A percentile compares a stretch with the other conserved stretches of the same genome.
phyloP scores from a whole-genome alignment of 129 eudicot genomes.

The Flaveria linearis region DNA sequence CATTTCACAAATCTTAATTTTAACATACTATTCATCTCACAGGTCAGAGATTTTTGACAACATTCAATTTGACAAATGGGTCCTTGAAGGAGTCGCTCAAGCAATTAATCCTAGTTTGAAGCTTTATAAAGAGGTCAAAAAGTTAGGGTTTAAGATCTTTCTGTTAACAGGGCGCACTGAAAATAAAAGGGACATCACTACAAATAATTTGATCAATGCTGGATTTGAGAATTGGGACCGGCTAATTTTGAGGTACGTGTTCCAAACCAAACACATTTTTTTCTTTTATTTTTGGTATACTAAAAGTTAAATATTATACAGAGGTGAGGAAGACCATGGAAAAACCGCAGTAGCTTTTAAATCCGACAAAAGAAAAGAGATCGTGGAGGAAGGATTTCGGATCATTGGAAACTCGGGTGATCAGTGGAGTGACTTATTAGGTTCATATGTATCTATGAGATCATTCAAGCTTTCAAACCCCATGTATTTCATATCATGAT shows the following conservation, averaged over 20 bases:
- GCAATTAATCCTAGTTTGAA: conserved; percentile 62
- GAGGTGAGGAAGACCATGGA: conserved; percentile 65
- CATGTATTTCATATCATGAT: conserved; percentile 72
- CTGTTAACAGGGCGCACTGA: conserved; percentile 80
- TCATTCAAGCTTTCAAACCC: conserved; percentile 93
- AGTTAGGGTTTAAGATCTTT: conserved; percentile 63
- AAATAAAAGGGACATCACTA: conserved; percentile 51
- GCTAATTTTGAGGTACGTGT: conserved; percentile 69
- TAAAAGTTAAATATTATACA: conserved; percentile 17
- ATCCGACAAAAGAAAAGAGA: conserved; percentile 72
- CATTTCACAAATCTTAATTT: background rate
- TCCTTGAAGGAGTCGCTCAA: conserved; percentile 66
- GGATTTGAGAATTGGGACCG: conserved; percentile 85
- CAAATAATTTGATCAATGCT: conserved; percentile 54
- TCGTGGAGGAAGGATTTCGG: conserved; percentile 67
- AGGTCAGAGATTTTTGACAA: conserved; percentile 66
- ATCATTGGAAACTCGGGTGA: conserved; percentile 85
- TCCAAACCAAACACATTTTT: background rate
- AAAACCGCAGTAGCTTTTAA: conserved; percentile 60
- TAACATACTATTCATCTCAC: background rate
- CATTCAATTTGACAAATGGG: conserved; percentile 79
- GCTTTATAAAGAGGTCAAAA: conserved; percentile 67
- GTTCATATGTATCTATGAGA: conserved; percentile 53
- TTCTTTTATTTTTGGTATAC: background rate
- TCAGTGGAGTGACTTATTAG: conserved; percentile 90